Evolutionary conservation across 805 yeast genomes (phyloP).

Genomic region (Cyberlindnera mycetangii): DNA sequence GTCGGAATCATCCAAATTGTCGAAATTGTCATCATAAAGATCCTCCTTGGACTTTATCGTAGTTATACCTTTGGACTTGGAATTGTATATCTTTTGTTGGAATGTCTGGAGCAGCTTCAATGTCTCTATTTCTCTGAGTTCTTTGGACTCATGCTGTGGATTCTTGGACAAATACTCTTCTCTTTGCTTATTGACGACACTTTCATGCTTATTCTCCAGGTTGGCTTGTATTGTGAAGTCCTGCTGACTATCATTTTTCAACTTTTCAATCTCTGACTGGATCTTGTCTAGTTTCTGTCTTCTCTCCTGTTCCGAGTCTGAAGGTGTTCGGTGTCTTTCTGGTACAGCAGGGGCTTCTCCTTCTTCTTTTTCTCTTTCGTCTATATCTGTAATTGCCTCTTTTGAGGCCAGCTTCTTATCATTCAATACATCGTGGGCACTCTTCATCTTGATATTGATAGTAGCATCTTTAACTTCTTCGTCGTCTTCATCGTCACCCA

Average conservation of each 20-base stretch:
- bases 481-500: constrained; percentile 21
- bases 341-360: not conserved
- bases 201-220: not conserved
- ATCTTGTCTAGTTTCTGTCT: not conserved
- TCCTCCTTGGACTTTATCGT: not conserved
- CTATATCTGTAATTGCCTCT: not conserved
- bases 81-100: constrained; percentile 20
- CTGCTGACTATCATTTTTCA: not conserved
- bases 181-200: not conserved
- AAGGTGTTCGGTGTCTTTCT: not conserved
- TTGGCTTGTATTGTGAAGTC: not conserved
- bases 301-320: not conserved
- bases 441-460: constrained; percentile 35
- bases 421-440: constrained; percentile 39
- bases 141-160: constrained; percentile 2
- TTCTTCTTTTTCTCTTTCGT: not conserved
- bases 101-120: constrained; percentile 28
- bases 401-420: constrained; percentile 28
- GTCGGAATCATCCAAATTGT: constrained; percentile 24
- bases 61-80: not conserved
- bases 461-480: constrained; percentile 26
- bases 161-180: not conserved
- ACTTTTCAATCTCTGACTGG: constrained; percentile 1
- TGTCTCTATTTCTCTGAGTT: constrained; percentile 30
- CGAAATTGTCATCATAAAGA: constrained; percentile 20